These are phyloP conservation scores for Tolypocladium amazonense DNA, from an alignment of 2,329 filamentous ascomycete species.

Conservation along the genomic window DNA sequence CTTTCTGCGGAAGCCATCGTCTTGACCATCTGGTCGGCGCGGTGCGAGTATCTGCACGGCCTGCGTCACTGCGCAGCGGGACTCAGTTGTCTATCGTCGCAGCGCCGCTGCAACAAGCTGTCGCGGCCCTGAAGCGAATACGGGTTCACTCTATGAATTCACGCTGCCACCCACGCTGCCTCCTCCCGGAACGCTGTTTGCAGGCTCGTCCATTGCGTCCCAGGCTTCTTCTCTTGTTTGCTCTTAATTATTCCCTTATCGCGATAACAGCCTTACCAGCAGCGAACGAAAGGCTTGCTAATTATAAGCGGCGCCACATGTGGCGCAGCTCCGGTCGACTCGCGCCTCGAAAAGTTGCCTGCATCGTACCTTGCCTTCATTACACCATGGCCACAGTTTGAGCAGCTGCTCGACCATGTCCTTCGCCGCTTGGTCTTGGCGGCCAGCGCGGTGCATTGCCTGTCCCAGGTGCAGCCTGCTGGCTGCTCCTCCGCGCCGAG, in stretches of 20 bases:
- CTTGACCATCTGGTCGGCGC: not conserved
- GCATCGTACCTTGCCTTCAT: not conserved
- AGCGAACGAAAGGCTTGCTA: not conserved
- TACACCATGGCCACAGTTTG: not conserved
- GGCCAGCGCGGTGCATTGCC: not conserved
- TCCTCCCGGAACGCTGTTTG: not conserved
- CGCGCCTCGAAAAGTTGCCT: not conserved
- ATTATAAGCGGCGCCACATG: not conserved
- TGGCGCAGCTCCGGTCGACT: not conserved
- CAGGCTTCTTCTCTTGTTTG: too few relatives aligned
- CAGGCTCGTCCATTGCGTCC: not conserved
- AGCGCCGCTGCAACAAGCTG: not conserved
- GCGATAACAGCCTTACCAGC: not conserved
- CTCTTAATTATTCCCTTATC: too few relatives aligned
- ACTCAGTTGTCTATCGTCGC: not conserved
- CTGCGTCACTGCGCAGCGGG: not conserved
- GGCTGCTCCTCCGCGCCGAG: not conserved
- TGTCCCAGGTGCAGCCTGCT: slow-evolving; percentile 1
- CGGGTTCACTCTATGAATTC: not conserved
- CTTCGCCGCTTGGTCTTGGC: slow-evolving; percentile 1
- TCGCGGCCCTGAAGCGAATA: not conserved
- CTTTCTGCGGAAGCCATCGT: not conserved
- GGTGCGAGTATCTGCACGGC: not conserved
- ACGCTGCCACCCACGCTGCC: not conserved
- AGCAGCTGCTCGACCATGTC: slow-evolving; percentile 4